These are phyloP conservation scores for Brasilioporus rufonigricans DNA, from an alignment of 768 basidiomycete genomes.

Conservation along the genomic window DNA sequence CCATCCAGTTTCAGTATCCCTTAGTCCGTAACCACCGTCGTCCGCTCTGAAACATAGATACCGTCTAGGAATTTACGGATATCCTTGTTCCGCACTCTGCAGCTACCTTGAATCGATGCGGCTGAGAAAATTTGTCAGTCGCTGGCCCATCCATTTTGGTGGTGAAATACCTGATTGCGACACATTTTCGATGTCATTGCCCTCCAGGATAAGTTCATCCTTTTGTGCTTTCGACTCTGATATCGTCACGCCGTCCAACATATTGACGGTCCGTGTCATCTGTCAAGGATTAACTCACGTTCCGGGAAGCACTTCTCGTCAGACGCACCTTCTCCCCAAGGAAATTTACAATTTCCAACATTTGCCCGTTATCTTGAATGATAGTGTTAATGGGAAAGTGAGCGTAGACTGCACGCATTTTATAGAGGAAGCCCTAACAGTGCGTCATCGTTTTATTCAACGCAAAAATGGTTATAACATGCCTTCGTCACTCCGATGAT, in stretches of 20 bases:
- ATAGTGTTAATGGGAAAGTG: slow-evolving; percentile 99
- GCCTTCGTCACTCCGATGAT: slow-evolving; percentile 96
- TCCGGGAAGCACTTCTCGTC: neutral
- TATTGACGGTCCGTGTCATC: slow-evolving; percentile 89
- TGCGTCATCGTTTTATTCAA: slow-evolving; percentile 4
- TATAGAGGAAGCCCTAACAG: slow-evolving; percentile 93
- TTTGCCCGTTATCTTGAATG: slow-evolving; percentile 69
- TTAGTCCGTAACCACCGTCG: slow-evolving; percentile 51
- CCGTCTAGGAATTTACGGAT: slow-evolving; percentile 98
- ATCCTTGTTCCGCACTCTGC: slow-evolving; percentile 99
- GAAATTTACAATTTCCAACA: slow-evolving; percentile 93
- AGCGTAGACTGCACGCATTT: slow-evolving; percentile 99
- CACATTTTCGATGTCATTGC: slow-evolving; percentile 95
- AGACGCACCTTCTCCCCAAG: slow-evolving; percentile 82
- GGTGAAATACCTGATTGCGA: slow-evolving; percentile 80
- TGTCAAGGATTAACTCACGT: slow-evolving; percentile 29
- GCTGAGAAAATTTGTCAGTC: slow-evolving; percentile 44
- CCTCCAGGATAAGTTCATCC: slow-evolving; percentile 91
- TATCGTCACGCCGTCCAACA: slow-evolving; percentile 86
- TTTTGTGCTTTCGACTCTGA: slow-evolving; percentile 89
- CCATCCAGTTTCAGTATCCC: slow-evolving; percentile 3
- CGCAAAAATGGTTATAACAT: slow-evolving; percentile 3
- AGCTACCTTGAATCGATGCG: slow-evolving; percentile 94
- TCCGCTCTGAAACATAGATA: slow-evolving; percentile 86
- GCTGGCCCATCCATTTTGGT: neutral